Conservation (phyloP, 106 monocot species). For the Dendrobium catenatum region DNA sequence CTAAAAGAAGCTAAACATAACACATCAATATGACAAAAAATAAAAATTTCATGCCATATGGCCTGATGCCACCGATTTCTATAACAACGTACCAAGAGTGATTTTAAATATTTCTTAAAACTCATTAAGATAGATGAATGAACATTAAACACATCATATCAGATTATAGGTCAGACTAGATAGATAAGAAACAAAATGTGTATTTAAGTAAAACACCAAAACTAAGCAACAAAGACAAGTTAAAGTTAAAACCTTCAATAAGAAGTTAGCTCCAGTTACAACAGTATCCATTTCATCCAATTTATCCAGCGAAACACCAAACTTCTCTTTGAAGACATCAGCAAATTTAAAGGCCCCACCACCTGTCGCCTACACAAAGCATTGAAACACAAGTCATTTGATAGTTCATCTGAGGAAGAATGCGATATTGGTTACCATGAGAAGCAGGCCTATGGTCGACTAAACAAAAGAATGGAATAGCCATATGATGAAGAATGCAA, state of each 20-base stretch:
- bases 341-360: slow-evolving; percentile 68
- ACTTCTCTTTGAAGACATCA: slow-evolving; percentile 45
- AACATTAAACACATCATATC: neutral
- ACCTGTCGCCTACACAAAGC: slow-evolving; percentile 47
- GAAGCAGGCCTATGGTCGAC: neutral
- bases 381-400: neutral
- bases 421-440: neutral
- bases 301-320: slow-evolving; percentile 68
- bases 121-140: neutral
- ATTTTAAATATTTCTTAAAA: neutral
- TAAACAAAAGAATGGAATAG: neutral
- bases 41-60: neutral
- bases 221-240: neutral
- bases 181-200: slow-evolving; percentile 1
- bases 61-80: neutral
- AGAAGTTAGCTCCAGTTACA: slow-evolving; percentile 62
- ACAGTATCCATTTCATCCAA: slow-evolving; percentile 64
- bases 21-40: neutral
- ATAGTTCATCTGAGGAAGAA: neutral
- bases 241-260: slow-evolving; percentile 41
- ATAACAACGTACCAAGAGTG: neutral
- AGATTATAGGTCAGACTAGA: neutral
- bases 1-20: neutral
- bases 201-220: neutral
- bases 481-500: too few species aligned